Percentiles rank a stretch among this genome's conserved stretches.
These are phyloP conservation scores for Melampsora medusae DNA, from an alignment of 1,284 basidiomycete species.

Conservation along the genomic window DNA sequence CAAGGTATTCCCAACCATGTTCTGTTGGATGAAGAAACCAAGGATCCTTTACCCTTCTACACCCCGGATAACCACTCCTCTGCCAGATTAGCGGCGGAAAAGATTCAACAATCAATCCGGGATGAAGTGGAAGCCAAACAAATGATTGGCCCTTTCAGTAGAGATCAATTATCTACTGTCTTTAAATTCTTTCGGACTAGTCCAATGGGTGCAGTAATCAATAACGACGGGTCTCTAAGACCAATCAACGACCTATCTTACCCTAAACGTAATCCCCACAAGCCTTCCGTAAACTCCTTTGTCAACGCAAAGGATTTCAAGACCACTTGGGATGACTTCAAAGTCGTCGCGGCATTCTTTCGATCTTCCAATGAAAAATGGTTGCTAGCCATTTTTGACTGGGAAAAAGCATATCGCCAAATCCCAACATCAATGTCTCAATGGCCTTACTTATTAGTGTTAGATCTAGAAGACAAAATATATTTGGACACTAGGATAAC, in stretches of 20 bases:
- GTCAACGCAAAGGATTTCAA: neutral
- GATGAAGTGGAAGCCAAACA: too few species aligned
- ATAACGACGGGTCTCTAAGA: constrained; percentile 4
- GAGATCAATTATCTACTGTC: too few species aligned
- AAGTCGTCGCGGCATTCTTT: neutral
- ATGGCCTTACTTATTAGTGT: neutral
- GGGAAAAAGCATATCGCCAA: neutral
- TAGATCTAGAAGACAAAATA: neutral
- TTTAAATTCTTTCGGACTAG: neutral
- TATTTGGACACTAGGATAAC: neutral
- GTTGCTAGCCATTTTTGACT: constrained; percentile 2
- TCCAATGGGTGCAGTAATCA: constrained; percentile 6
- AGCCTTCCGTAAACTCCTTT: constrained; percentile 9
- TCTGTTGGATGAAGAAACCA: too few species aligned
- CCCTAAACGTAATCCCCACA: neutral
- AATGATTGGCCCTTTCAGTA: too few species aligned
- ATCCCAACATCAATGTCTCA: neutral
- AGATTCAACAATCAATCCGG: too few species aligned
- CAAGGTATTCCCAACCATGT: too few species aligned
- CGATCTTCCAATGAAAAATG: neutral
- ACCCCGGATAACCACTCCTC: too few species aligned
- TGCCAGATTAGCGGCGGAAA: too few species aligned
- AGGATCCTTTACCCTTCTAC: too few species aligned
- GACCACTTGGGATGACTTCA: too few species aligned
- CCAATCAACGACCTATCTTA: constrained; percentile 19